A percentile compares a stretch with the other conserved stretches of the same genome.
Conservation (phyloP, 495 filamentous ascomycete species). For the Neurospora discreta region DNA sequence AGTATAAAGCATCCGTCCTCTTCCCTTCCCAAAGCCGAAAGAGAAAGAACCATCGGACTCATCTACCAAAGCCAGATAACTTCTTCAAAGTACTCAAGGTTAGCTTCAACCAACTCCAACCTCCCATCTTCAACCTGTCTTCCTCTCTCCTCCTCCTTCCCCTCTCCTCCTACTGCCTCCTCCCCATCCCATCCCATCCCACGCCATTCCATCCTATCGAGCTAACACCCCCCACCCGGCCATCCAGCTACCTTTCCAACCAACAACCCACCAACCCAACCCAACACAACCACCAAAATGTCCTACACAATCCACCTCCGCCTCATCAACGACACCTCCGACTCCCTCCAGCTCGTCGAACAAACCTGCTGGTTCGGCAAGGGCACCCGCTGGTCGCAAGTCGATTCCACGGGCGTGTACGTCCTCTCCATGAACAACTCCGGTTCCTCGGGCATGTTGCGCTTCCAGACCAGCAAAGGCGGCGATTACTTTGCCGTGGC, state of each 20-base stretch:
- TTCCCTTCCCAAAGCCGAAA: background rate
- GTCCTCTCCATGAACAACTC: background rate
- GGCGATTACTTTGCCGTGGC: conserved; percentile 4
- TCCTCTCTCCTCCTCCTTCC: background rate
- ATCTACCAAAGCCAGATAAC: background rate
- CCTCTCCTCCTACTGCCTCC: background rate
- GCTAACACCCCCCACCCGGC: background rate
- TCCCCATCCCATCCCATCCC: background rate
- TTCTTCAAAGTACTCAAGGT: background rate
- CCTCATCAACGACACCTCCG: conserved; percentile 3
- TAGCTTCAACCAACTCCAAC: background rate
- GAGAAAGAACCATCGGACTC: background rate
- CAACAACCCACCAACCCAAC: background rate
- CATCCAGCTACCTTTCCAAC: background rate
- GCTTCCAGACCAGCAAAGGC: background rate
- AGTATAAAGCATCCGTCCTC: background rate
- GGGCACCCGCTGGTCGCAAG: background rate
- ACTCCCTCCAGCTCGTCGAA: background rate
- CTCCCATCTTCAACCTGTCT: background rate
- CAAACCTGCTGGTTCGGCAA: conserved; percentile 3
- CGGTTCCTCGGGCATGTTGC: conserved; percentile 3
- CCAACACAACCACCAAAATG: background rate
- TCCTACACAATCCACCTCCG: conserved; percentile 1
- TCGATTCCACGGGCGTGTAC: background rate
- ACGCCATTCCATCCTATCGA: background rate